phyloP scores from a whole-genome alignment of 768 basidiomycete genomes.

The Boletellus emodensis region DNA sequence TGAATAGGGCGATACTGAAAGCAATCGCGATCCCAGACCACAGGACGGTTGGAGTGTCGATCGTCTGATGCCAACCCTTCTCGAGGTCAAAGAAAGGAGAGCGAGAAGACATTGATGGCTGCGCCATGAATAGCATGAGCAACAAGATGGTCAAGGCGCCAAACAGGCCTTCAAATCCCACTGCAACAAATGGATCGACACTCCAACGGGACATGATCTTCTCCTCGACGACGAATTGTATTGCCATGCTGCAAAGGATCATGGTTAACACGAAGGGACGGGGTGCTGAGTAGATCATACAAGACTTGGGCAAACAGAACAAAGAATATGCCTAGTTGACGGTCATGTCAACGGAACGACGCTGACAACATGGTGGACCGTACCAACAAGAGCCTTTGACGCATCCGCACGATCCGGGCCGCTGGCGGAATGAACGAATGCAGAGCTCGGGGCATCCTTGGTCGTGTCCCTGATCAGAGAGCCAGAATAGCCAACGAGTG shows the following conservation, averaged over 20 bases:
- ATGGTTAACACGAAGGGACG: not conserved
- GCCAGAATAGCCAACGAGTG: conserved; percentile 83
- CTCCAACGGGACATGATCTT: conserved; percentile 88
- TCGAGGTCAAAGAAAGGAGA: conserved; percentile 83
- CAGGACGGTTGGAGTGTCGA: conserved; percentile 68
- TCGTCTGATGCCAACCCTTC: conserved; percentile 86
- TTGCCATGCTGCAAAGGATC: conserved; percentile 62
- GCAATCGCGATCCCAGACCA: conserved; percentile 69
- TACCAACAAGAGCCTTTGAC: conserved; percentile 73
- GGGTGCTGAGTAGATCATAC: conserved; percentile 41
- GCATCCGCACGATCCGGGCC: conserved; percentile 56
- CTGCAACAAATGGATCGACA: conserved; percentile 86
- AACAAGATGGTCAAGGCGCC: conserved; percentile 77
- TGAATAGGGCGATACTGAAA: conserved; percentile 75
- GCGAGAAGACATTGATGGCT: conserved; percentile 57
- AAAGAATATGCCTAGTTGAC: conserved; percentile 72
- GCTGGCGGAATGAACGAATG: conserved; percentile 19
- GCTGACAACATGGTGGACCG: conserved; percentile 11
- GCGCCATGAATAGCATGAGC: conserved; percentile 75
- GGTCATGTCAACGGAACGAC: conserved; percentile 16
- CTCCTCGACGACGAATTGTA: conserved; percentile 94
- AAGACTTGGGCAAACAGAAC: conserved; percentile 93
- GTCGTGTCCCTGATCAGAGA: conserved; percentile 78
- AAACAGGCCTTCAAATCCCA: conserved; percentile 93
- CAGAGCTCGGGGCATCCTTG: conserved; percentile 39